Conservation (phyloP, 306 rosid species). For the Malus fusca region DNA sequence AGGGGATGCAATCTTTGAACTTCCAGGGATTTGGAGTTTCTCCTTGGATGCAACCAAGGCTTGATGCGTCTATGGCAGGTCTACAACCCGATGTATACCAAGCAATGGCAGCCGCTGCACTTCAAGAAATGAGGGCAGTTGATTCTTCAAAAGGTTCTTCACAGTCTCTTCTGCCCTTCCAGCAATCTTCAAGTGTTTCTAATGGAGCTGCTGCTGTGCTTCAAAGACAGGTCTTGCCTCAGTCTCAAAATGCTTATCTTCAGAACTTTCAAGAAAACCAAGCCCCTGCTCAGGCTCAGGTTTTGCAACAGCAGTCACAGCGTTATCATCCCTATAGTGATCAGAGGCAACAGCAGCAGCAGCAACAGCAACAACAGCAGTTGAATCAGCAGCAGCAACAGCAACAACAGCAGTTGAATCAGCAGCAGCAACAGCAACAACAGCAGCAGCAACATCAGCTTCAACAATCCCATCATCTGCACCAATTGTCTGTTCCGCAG, state of each 20-base stretch:
- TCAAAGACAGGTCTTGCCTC: conserved; percentile 64
- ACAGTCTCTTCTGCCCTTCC: conserved; percentile 61
- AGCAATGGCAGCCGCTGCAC: conserved; percentile 77
- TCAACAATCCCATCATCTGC: conserved; percentile 39
- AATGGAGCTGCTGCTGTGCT: conserved; percentile 53
- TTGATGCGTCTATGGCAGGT: conserved; percentile 60
- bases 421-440: conserved; percentile 37
- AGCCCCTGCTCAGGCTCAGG: conserved; percentile 43
- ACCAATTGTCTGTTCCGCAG: conserved; percentile 41
- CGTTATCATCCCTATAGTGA: conserved; percentile 56
- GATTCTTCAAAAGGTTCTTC: conserved; percentile 53
- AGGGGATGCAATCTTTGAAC: conserved; percentile 64
- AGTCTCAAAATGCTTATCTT: conserved; percentile 55
- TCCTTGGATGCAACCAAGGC: conserved; percentile 83
- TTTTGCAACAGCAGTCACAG: conserved; percentile 54
- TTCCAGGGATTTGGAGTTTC: conserved; percentile 66
- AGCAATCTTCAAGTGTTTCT: conserved; percentile 55
- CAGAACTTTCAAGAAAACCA: conserved; percentile 61
- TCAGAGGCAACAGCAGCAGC: conserved; percentile 26
- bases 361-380: background rate
- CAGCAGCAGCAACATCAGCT: conserved; percentile 37
- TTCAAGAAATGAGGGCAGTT: conserved; percentile 66
- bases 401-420: conserved; percentile 22
- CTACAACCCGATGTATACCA: conserved; percentile 68
- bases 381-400: conserved; percentile 20